Percentiles rank a stretch among this genome's conserved stretches.
These are phyloP conservation scores for Termitomyces bulborhizus DNA, from an alignment of 768 basidiomycete genomes.

Conservation along the genomic window DNA sequence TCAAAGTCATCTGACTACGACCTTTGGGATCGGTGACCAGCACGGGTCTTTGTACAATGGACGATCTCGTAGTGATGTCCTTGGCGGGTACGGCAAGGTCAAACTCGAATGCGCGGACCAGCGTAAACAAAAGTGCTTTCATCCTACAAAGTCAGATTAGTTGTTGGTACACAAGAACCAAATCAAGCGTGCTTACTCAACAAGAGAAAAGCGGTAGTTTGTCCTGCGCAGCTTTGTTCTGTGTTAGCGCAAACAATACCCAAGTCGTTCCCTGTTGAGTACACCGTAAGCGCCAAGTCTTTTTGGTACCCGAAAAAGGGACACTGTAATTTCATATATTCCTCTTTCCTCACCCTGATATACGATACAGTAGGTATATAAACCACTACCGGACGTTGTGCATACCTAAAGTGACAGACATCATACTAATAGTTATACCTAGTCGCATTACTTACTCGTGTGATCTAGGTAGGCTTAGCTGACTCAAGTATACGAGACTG, in stretches of 20 bases:
- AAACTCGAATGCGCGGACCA: constrained; percentile 49
- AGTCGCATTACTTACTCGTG: no score
- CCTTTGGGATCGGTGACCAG: constrained; percentile 30
- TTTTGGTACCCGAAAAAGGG: no score
- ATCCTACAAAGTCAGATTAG: constrained; percentile 14
- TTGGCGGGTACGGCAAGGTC: constrained; percentile 43
- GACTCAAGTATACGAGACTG: no score
- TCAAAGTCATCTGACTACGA: constrained; percentile 41
- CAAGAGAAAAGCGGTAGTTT: constrained; percentile 54
- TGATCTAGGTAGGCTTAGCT: no score
- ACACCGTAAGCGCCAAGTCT: no score
- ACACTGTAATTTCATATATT: no score
- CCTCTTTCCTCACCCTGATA: no score
- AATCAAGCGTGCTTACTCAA: constrained; percentile 30
- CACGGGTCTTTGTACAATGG: constrained; percentile 39
- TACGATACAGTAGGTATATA: no score
- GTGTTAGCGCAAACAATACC: constrained; percentile 51
- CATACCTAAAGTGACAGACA: no score
- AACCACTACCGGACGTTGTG: no score
- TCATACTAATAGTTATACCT: no score
- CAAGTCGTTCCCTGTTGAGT: constrained; percentile 35
- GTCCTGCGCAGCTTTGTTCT: constrained; percentile 40
- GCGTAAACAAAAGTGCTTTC: constrained; percentile 39
- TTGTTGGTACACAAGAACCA: not conserved
- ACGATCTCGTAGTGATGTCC: constrained; percentile 32